Evolutionary conservation across 495 filamentous ascomycete genomes (phyloP).

Genomic region (Lasiosphaeris hirsuta): DNA sequence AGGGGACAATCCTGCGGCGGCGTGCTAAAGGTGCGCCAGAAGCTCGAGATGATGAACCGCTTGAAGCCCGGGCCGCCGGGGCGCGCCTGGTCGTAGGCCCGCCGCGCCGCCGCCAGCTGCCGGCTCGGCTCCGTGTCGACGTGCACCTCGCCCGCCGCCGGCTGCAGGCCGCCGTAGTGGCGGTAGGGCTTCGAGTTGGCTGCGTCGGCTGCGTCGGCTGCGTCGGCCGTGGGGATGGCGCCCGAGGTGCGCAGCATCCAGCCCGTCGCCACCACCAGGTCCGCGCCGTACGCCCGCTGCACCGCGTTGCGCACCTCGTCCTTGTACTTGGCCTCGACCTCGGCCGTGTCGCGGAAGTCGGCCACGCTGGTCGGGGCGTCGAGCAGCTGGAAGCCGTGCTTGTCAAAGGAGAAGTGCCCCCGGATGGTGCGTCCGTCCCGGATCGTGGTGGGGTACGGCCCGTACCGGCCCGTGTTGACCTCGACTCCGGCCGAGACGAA

Average conservation of each 20-base stretch:
- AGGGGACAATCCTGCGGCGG: conserved; percentile 16
- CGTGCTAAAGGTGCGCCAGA: conserved; percentile 16
- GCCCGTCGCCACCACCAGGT: conserved; percentile 6
- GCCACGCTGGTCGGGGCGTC: conserved; percentile 7
- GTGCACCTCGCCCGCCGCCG: conserved; percentile 17
- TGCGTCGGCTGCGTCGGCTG: neutral
- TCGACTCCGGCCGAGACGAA: conserved; percentile 17
- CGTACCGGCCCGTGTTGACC: conserved; percentile 15
- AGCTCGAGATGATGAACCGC: conserved; percentile 14
- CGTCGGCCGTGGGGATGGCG: neutral
- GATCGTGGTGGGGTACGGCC: conserved; percentile 14
- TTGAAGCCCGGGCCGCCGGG: conserved; percentile 13
- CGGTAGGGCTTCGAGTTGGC: conserved; percentile 11
- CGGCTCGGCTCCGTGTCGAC: conserved; percentile 16
- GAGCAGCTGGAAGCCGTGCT: conserved; percentile 17
- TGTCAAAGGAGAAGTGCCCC: conserved; percentile 12
- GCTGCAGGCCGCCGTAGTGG: conserved; percentile 17
- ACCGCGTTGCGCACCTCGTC: conserved; percentile 11
- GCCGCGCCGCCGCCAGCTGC: conserved; percentile 9
- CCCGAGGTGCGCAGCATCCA: conserved; percentile 21
- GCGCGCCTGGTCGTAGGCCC: neutral
- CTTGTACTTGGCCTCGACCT: conserved; percentile 12
- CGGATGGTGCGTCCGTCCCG: conserved; percentile 18
- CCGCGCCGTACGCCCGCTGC: conserved; percentile 6
- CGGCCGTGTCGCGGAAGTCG: conserved; percentile 12